Evolutionary conservation across 1,284 basidiomycete species (phyloP).

Genomic region (Phellopilus nigrolimitatus): DNA sequence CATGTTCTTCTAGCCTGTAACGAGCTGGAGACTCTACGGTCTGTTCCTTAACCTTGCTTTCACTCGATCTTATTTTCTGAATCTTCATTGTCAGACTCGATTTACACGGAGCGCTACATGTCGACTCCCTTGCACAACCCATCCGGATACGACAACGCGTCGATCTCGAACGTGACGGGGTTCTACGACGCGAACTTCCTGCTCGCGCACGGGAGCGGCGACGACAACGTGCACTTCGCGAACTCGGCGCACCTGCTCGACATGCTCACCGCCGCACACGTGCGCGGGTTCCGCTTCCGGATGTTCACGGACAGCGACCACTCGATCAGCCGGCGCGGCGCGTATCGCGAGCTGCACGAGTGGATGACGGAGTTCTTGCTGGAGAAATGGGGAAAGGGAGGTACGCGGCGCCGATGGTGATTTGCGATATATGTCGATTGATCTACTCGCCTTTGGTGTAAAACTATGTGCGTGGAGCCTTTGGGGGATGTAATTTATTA

Average conservation of each 20-base stretch:
- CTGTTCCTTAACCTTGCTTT: conserved; percentile 27
- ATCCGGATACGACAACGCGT: conserved; percentile 79
- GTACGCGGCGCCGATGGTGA: conserved; percentile 52
- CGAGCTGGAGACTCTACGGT: conserved; percentile 84
- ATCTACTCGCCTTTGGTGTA: too few species aligned
- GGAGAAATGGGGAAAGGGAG: conserved; percentile 90
- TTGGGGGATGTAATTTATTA: too few species aligned
- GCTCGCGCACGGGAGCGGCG: conserved; percentile 88
- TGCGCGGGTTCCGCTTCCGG: conserved; percentile 82
- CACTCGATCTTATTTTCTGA: conserved; percentile 3
- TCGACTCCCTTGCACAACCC: conserved; percentile 73
- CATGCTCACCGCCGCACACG: conserved; percentile 76
- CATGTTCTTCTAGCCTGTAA: conserved; percentile 56
- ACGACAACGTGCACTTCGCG: conserved; percentile 92
- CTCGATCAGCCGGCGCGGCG: conserved; percentile 66
- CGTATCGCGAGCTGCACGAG: conserved; percentile 81
- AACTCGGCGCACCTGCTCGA: conserved; percentile 90
- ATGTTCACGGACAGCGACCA: conserved; percentile 98
- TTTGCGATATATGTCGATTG: not conserved
- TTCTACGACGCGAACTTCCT: conserved; percentile 79
- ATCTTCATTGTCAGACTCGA: conserved; percentile 51
- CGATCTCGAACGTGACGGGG: conserved; percentile 80
- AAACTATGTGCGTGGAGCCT: too few species aligned
- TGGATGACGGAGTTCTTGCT: conserved; percentile 80
- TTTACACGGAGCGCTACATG: conserved; percentile 98